Conservation (phyloP, 148 eudicot species). For the Limonium bicolor region DNA sequence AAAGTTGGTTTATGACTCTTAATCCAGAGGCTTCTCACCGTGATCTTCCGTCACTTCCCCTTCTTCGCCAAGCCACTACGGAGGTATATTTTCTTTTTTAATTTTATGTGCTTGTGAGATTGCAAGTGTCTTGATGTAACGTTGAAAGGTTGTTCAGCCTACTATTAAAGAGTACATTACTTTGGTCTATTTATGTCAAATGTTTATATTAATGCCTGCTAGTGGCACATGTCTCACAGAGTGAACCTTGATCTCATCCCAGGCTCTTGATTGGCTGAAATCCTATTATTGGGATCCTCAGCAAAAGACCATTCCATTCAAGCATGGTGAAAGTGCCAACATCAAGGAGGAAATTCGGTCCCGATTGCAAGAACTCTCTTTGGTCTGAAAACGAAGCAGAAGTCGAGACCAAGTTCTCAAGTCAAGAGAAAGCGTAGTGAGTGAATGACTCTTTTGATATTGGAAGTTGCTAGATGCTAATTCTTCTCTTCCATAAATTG, state of each 20-base stretch:
- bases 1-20: no score
- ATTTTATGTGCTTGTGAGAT: no score
- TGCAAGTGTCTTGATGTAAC: no score
- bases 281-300: constrained; percentile 87
- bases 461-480: no score
- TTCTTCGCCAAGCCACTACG: constrained; percentile 64
- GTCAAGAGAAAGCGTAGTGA: constrained; percentile 48
- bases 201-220: no score
- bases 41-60: constrained; percentile 76
- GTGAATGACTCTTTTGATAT: constrained; percentile 14
- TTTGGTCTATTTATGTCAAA: no score
- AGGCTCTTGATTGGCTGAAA: constrained; percentile 87
- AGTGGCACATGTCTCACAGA: no score
- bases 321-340: constrained; percentile 20
- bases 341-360: constrained; percentile 49
- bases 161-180: no score
- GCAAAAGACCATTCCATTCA: constrained; percentile 35
- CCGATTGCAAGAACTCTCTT: constrained; percentile 39
- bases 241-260: no score
- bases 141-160: no score
- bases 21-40: constrained; percentile 86
- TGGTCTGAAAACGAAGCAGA: constrained; percentile 33
- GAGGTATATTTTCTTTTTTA: constrained; percentile 23
- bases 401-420: constrained; percentile 16
- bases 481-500: neutral